These are phyloP conservation scores for Backusella circina DNA, from an alignment of 192 early-diverging fungal genomes.

Conservation along the genomic window DNA sequence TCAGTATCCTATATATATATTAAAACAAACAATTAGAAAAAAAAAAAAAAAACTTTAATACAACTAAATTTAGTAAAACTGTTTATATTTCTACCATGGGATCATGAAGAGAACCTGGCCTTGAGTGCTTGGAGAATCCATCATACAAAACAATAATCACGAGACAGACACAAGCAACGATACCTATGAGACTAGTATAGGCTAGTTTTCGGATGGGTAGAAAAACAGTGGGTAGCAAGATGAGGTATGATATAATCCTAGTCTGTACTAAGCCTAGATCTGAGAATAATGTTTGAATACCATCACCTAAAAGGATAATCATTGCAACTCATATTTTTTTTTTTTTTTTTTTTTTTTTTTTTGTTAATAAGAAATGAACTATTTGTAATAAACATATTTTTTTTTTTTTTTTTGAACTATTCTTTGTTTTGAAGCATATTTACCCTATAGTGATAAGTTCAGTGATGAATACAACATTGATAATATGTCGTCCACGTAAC, in stretches of 20 bases:
- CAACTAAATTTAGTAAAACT: neutral
- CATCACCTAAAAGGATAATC: conserved; percentile 32
- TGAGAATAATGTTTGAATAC: conserved; percentile 30
- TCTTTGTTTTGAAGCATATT: neutral
- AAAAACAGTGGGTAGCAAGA: conserved; percentile 51
- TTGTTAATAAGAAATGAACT: conserved; percentile 3
- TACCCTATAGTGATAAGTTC: conserved; percentile 26
- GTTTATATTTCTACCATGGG: conserved; percentile 35
- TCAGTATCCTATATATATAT: conserved; percentile 36
- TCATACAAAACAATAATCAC: conserved; percentile 54
- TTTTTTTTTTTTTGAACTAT: neutral
- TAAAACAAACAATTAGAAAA: neutral
- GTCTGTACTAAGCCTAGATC: conserved; percentile 22
- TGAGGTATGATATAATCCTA: conserved; percentile 39
- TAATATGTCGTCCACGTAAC: conserved; percentile 7
- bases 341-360: neutral
- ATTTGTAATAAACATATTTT: neutral
- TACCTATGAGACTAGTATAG: conserved; percentile 59
- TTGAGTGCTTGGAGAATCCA: conserved; percentile 43
- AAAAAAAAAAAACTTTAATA: no score
- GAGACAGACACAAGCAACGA: conserved; percentile 47
- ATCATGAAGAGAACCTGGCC: conserved; percentile 53
- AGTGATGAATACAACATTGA: conserved; percentile 27
- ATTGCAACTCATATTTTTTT: conserved; percentile 33
- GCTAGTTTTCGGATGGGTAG: conserved; percentile 41